Evolutionary conservation across 2,329 filamentous ascomycete species (phyloP).

Genomic region (Geosmithia morbida): DNA sequence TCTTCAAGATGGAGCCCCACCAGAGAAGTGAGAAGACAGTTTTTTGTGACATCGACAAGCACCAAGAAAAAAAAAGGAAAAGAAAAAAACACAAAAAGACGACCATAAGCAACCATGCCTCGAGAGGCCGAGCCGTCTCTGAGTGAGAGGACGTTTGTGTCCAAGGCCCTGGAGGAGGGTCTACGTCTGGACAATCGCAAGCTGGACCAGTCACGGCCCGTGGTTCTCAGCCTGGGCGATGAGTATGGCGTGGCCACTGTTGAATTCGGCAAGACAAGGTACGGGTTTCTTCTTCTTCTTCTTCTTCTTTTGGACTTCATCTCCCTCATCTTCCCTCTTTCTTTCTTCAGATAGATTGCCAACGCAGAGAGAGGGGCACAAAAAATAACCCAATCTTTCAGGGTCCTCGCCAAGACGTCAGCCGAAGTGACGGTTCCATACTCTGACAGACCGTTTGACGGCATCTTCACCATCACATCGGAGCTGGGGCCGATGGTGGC

Average conservation of each 20-base stretch:
- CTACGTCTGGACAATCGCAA: conserved; percentile 73
- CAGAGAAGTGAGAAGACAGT: background rate
- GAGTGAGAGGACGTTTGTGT: conserved; percentile 77
- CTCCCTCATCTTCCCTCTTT: too few species aligned
- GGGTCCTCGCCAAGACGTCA: conserved; percentile 72
- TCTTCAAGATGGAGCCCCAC: conserved; percentile 1
- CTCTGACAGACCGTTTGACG: conserved; percentile 83
- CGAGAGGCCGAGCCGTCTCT: conserved; percentile 82
- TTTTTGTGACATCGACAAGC: background rate
- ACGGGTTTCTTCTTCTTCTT: conserved; percentile 7
- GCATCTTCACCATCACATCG: conserved; percentile 81
- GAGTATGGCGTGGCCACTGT: conserved; percentile 87
- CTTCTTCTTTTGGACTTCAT: too few species aligned
- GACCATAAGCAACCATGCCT: conserved; percentile 53
- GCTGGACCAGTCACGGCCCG: conserved; percentile 63
- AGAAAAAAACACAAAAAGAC: too few species aligned
- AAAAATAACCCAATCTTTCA: too few species aligned
- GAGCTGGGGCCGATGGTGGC: conserved; percentile 89
- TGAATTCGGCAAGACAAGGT: conserved; percentile 82
- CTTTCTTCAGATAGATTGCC: too few species aligned
- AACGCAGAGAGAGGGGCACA: too few species aligned
- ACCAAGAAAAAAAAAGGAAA: conserved; percentile 1
- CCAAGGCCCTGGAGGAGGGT: conserved; percentile 67
- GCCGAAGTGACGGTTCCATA: conserved; percentile 79
- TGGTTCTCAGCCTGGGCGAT: conserved; percentile 73